phyloP scores from a whole-genome alignment of 495 filamentous ascomycete genomes.

The Aspergillus carlsbadensis region DNA sequence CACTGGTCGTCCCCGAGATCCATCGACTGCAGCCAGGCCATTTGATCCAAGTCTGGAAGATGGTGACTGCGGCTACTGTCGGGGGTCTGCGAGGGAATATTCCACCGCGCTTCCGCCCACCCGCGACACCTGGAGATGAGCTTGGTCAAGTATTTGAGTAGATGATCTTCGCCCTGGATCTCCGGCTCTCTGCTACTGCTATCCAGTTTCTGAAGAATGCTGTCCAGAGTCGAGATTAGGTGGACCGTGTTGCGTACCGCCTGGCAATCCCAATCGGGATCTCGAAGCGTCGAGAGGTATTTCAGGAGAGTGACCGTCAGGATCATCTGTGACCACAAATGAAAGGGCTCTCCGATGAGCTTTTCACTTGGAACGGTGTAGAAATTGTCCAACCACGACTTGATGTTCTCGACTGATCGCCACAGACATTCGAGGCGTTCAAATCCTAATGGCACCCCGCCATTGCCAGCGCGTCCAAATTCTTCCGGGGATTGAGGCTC shows the following conservation, averaged over 20 bases:
- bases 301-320: constrained; percentile 36
- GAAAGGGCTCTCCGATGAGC: constrained; percentile 29
- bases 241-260: constrained; percentile 33
- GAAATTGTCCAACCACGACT: constrained; percentile 35
- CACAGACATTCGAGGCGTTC: constrained; percentile 36
- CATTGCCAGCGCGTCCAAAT: background rate
- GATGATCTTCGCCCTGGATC: constrained; percentile 25
- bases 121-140: constrained; percentile 24
- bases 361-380: constrained; percentile 24
- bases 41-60: constrained; percentile 28
- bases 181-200: constrained; percentile 26
- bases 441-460: constrained; percentile 16
- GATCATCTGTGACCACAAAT: constrained; percentile 38
- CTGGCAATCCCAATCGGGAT: constrained; percentile 41
- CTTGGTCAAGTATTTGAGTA: constrained; percentile 27
- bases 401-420: constrained; percentile 34
- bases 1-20: constrained; percentile 31
- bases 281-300: constrained; percentile 35
- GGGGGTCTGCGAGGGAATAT: background rate
- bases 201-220: constrained; percentile 25
- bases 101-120: constrained; percentile 23
- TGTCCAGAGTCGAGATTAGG: constrained; percentile 29
- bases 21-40: constrained; percentile 31
- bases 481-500: constrained; percentile 17
- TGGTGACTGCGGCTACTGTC: constrained; percentile 8